A percentile compares a stretch with the other conserved stretches of the same genome.
Evolutionary conservation across 2,329 filamentous ascomycete genomes (phyloP).

Genomic region (Zymoseptoria brevis): DNA sequence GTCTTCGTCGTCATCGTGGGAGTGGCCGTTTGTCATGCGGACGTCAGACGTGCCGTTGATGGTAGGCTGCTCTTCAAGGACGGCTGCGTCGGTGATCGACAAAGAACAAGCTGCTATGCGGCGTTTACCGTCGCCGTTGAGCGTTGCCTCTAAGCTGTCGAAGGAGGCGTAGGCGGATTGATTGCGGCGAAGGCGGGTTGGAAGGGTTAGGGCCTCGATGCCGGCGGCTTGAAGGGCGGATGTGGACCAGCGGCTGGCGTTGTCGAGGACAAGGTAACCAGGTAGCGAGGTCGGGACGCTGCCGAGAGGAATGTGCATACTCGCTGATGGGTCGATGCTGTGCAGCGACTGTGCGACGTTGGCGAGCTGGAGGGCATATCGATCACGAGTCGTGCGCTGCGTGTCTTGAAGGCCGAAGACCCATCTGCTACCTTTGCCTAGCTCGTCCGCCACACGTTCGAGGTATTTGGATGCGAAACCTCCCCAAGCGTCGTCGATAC

Average conservation of each 20-base stretch:
- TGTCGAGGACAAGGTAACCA: conserved; percentile 51
- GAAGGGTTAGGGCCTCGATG: conserved; percentile 70
- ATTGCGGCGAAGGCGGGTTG: conserved; percentile 56
- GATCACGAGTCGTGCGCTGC: conserved; percentile 41
- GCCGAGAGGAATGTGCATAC: conserved; percentile 68
- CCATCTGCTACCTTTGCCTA: conserved; percentile 80
- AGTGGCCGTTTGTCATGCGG: conserved; percentile 26
- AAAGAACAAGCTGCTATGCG: conserved; percentile 68
- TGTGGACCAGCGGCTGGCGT: conserved; percentile 66
- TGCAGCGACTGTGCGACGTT: conserved; percentile 69
- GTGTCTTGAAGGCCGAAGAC: conserved; percentile 73
- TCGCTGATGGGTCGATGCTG: conserved; percentile 61
- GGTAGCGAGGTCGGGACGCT: conserved; percentile 53
- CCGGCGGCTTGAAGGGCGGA: conserved; percentile 69
- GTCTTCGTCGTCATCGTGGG: conserved; percentile 16
- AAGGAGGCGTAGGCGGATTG: conserved; percentile 45
- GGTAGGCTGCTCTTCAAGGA: conserved; percentile 23
- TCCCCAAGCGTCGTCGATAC: conserved; percentile 47
- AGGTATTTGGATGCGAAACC: conserved; percentile 39
- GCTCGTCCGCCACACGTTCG: conserved; percentile 76
- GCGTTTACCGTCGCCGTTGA: conserved; percentile 72
- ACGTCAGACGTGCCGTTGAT: conserved; percentile 24
- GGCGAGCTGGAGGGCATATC: conserved; percentile 55
- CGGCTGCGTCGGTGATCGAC: conserved; percentile 43
- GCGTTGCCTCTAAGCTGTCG: conserved; percentile 53